Conservation (phyloP, 1,284 basidiomycete species). For the Coniophora puteana region DNA sequence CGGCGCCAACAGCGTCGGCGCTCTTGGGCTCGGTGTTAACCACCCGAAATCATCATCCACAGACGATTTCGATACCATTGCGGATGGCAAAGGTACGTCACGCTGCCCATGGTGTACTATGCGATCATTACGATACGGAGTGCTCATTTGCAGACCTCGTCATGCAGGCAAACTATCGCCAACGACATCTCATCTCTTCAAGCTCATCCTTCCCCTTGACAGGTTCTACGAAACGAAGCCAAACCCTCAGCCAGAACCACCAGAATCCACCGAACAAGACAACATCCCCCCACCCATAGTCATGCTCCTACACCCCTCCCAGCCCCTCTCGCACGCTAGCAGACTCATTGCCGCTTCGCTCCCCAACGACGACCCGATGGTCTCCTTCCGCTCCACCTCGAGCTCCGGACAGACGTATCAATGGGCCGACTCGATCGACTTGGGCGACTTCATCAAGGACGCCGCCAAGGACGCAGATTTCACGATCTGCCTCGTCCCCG, state of each 20-base stretch:
- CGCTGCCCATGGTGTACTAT: not conserved
- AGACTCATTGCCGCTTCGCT: conserved; percentile 45
- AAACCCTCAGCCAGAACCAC: conserved; percentile 7
- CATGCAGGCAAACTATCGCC: conserved; percentile 52
- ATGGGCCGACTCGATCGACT: conserved; percentile 66
- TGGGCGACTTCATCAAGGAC: conserved; percentile 65
- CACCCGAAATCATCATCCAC: too few species aligned
- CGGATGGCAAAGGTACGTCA: conserved; percentile 28
- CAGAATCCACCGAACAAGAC: conserved; percentile 10
- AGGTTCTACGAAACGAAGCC: conserved; percentile 18
- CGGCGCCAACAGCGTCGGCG: conserved; percentile 19
- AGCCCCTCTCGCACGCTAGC: conserved; percentile 57
- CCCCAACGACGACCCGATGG: conserved; percentile 25
- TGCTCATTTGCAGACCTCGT: conserved; percentile 30
- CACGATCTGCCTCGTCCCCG: conserved; percentile 39
- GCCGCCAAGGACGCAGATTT: conserved; percentile 55
- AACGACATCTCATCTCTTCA: conserved; percentile 63
- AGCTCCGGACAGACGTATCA: conserved; percentile 36
- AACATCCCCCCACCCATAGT: conserved; percentile 41
- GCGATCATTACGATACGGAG: conserved; percentile 5
- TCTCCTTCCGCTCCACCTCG: conserved; percentile 45
- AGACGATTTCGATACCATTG: conserved; percentile 28
- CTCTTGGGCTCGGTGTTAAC: conserved; percentile 19
- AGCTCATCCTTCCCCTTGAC: conserved; percentile 54
- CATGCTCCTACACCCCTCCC: conserved; percentile 56